These are phyloP conservation scores for Eimeria necatrix DNA, from an alignment of 169 alveolate genomes.

Conservation along the genomic window DNA sequence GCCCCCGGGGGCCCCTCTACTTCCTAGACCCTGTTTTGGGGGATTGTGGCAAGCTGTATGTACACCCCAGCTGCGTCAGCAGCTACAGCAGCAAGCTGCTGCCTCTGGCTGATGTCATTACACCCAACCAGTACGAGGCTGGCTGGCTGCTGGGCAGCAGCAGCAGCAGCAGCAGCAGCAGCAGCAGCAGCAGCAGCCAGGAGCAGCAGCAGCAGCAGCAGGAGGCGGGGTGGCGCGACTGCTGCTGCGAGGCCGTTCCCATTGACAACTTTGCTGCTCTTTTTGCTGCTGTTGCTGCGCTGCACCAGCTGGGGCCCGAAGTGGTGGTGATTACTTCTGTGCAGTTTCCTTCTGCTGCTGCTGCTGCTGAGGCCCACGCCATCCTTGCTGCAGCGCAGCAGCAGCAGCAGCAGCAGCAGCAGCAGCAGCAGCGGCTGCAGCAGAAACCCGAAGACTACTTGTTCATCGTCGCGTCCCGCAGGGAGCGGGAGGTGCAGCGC, in stretches of 20 bases:
- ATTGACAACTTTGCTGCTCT: background rate
- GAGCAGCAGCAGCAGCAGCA: slow-evolving; percentile 17
- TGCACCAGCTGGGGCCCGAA: slow-evolving; percentile 72
- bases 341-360: background rate
- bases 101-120: slow-evolving; percentile 83
- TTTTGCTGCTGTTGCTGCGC: background rate
- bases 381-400: background rate
- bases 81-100: slow-evolving; percentile 80
- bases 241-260: background rate
- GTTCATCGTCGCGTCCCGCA: slow-evolving; percentile 3
- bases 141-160: slow-evolving; percentile 81
- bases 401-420: slow-evolving; percentile 11
- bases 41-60: slow-evolving; percentile 84
- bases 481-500: slow-evolving; percentile 18
- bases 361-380: background rate
- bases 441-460: background rate
- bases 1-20: slow-evolving; percentile 59
- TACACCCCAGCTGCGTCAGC: slow-evolving; percentile 79
- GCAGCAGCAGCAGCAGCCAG: background rate
- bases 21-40: slow-evolving; percentile 87
- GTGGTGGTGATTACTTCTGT: slow-evolving; percentile 59
- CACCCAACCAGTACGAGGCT: slow-evolving; percentile 87
- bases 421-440: background rate
- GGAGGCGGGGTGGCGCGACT: slow-evolving; percentile 16
- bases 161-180: background rate